Percentiles rank a stretch among this genome's conserved stretches.
Conservation (phyloP, 768 basidiomycete species). For the Calocybe cyanea region DNA sequence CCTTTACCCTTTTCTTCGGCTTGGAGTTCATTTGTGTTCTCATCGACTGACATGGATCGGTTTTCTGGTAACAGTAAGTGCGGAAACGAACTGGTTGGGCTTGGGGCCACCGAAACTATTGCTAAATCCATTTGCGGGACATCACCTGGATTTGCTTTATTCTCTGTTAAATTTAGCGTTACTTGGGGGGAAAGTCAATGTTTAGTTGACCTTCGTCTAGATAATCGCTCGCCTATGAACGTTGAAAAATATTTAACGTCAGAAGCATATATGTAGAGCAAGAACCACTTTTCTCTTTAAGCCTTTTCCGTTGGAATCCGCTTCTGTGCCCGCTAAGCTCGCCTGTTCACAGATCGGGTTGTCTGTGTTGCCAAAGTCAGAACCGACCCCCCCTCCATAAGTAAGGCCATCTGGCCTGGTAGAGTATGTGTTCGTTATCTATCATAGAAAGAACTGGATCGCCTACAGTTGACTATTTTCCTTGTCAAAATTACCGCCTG, state of each 20-base stretch:
- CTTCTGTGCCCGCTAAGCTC: not conserved
- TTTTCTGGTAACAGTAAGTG: slow-evolving; percentile 40
- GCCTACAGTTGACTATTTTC: slow-evolving; percentile 22
- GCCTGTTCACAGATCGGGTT: slow-evolving; percentile 1
- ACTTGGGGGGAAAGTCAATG: not conserved
- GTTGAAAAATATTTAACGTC: not conserved
- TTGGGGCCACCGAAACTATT: slow-evolving; percentile 14
- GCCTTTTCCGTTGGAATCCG: not conserved
- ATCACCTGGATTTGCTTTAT: not conserved
- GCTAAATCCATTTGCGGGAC: not conserved
- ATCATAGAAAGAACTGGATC: not conserved
- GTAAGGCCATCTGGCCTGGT: not conserved
- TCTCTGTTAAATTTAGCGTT: slow-evolving; percentile 1
- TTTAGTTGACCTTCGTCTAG: slow-evolving; percentile 14
- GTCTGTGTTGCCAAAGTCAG: slow-evolving; percentile 25
- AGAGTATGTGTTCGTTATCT: not conserved
- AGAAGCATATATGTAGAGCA: not conserved
- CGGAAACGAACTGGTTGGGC: slow-evolving; percentile 36
- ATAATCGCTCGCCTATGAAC: not conserved
- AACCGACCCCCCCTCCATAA: slow-evolving; percentile 12
- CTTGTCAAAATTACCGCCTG: too few species aligned
- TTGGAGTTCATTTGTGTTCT: too few species aligned
- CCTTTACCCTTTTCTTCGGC: too few species aligned
- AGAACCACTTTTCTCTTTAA: slow-evolving; percentile 14
- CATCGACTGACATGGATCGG: slow-evolving; percentile 15